Evolutionary conservation across 2,329 filamentous ascomycete species (phyloP), one percentile per base, ranked within the genome.

Genomic region (Cadophora malorum): DNA sequence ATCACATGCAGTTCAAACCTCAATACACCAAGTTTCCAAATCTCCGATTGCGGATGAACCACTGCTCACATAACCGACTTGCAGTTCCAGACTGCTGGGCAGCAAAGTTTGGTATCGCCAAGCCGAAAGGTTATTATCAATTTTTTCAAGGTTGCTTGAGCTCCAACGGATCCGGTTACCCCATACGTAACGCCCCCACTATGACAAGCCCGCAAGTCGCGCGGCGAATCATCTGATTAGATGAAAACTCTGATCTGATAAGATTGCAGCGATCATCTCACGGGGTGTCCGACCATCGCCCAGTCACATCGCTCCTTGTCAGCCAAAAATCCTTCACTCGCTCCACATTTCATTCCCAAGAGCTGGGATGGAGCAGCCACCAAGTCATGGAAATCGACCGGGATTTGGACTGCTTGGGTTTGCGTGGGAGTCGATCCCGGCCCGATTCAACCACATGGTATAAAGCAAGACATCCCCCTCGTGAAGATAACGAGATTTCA

Each of bases 171-270:
- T 41, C 12, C 35, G 33, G 35, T 59, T 45, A 45, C 56, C 56
- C 33, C 56, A 41, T 23, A 38, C 33, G 35, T 25, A 41, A 38
- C 5, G 7, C 55, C 55, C 53, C 9, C 4, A 4, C n/a, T 8
- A 25, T n/a, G 41, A 45, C 33, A 59, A 59, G 33, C 33, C 56
- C 21, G 45, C 56, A 25, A 41, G 21, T 41, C n/a, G 56, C 33
- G 35, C 56, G 21, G 21, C 56, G 56, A 59, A 59, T 59, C 56
- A 59, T 59, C 56, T 59, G 56, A 59, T 59, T 59, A 59, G 56
- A 59, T 59, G 56, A 38, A 59, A 58, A 59, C 33, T 59, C 35
- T 59, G 56, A 59, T 59, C 56, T 59, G 56, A 59, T 59, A 59
- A 59, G 56, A 59, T 59, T 59, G 56, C 56, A 59, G 56, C 56